Evolutionary conservation across 2,329 filamentous ascomycete genomes (phyloP), one percentile per base, ranked within the genome.

Genomic region (Tolypocladium inflatum): DNA sequence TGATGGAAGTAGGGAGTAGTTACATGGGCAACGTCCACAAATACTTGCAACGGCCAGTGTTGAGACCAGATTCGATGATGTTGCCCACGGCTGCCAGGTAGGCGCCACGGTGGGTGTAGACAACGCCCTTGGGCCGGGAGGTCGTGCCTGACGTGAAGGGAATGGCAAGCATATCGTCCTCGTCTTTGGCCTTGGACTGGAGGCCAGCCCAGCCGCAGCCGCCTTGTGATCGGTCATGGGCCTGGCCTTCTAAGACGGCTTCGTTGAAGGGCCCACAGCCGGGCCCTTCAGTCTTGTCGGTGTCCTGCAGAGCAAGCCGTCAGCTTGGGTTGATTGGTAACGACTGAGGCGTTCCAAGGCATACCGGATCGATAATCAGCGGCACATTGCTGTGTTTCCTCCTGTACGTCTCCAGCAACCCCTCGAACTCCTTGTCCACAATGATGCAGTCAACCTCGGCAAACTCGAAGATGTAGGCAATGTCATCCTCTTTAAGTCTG

Each of bases 121-220:
- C 86, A 3, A 97, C 93, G 6, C 94, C 94, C 72, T 99, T 97
- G 2, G 94, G 94, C 37, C 83, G 80, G 0, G 92, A 91, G 0
- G 94, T 97, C 1, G 94, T 97, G 4, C 93, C 93, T 35, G 89
- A 94, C 0, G 94, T 99, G 71, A 97, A 97, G 1, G 93, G 90
- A 57, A 99, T 84, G 3, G 92, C 91, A 60, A 97, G 81, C 64
- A 90, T 81, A 60, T 85, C 85, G 63, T 96, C 88, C 70, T 99
- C 94, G 65, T 91, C 81, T 1, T 79, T 76, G 3, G 82, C 82
- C 63, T 91, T 86, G 2, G 83, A 80, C 61, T 89, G 81, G 30
- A 97, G 80, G 0, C 83, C 89, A 17, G 79, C 80, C 93, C 94
- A 99, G 26, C 90, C 91, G 54, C 82, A 81, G 35, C 68, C 70